Evolutionary conservation across 73 alveolate genomes (phyloP).

Genomic region (Blepharisma japonicum): DNA sequence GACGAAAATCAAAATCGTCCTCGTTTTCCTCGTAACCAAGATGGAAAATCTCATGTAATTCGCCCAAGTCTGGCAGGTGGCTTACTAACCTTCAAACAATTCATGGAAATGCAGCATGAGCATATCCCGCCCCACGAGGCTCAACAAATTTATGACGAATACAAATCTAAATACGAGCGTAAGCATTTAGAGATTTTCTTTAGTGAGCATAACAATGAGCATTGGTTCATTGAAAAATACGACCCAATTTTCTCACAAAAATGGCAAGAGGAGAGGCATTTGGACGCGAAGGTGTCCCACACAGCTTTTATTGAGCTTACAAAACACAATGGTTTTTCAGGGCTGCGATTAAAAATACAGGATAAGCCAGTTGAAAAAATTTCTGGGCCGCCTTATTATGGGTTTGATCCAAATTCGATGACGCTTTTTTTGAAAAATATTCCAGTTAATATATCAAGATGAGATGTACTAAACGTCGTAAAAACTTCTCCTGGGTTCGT

Average conservation of each 20-base stretch:
- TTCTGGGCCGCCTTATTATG: conserved; percentile 65
- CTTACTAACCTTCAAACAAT: conserved; percentile 49
- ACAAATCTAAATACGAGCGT: conserved; percentile 68
- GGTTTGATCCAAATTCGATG: conserved; percentile 64
- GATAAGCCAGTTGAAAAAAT: conserved; percentile 33
- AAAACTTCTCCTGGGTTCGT: conserved; percentile 78
- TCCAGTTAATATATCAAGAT: conserved; percentile 68
- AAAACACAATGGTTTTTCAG: conserved; percentile 19
- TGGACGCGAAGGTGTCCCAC: conserved; percentile 41
- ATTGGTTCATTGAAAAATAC: conserved; percentile 89
- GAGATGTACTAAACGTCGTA: conserved; percentile 61
- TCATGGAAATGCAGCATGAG: conserved; percentile 54
- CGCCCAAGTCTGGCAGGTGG: conserved; percentile 71
- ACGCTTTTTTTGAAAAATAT: conserved; percentile 66
- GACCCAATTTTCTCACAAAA: conserved; percentile 63
- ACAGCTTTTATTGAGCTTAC: background rate
- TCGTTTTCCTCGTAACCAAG: background rate
- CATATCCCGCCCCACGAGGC: conserved; percentile 50
- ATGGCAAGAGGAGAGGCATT: conserved; percentile 62
- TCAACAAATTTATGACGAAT: conserved; percentile 64
- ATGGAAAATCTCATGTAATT: background rate
- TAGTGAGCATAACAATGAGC: conserved; percentile 71
- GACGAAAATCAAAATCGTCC: too few relatives aligned
- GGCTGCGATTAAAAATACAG: conserved; percentile 10
- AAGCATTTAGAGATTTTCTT: conserved; percentile 77